These are phyloP conservation scores for Aspergillus nanangensis DNA, from an alignment of 495 filamentous ascomycete genomes.

Conservation along the genomic window DNA sequence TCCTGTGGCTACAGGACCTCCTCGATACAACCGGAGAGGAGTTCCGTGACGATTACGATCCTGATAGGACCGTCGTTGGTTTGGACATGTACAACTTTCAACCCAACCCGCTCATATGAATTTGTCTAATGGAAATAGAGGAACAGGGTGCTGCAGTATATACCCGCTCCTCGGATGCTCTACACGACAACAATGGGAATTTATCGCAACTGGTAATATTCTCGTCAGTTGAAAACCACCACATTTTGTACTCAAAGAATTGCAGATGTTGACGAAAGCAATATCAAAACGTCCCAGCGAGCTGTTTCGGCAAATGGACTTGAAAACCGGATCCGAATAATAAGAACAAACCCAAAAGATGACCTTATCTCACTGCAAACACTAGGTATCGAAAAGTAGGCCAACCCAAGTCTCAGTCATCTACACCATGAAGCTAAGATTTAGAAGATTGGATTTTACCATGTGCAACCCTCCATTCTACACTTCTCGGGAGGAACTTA, in stretches of 20 bases:
- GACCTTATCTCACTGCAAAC: slow-evolving; percentile 52
- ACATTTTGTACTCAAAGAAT: no score
- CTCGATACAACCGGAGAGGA: slow-evolving; percentile 65
- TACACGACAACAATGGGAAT: slow-evolving; percentile 63
- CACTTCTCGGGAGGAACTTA: slow-evolving; percentile 63
- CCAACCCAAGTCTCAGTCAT: no score
- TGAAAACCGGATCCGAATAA: slow-evolving; percentile 57
- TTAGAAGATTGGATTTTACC: slow-evolving; percentile 72
- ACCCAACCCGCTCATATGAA: background rate
- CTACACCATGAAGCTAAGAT: no score
- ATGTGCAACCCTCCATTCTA: slow-evolving; percentile 98
- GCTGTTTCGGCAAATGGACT: slow-evolving; percentile 65
- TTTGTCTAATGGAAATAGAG: slow-evolving; percentile 36
- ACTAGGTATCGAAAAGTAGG: slow-evolving; percentile 48
- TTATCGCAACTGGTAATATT: slow-evolving; percentile 60
- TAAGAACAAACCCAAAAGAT: slow-evolving; percentile 46
- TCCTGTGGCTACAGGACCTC: slow-evolving; percentile 83
- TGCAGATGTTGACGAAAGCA: slow-evolving; percentile 73
- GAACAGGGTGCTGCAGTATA: slow-evolving; percentile 85
- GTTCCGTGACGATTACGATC: slow-evolving; percentile 52
- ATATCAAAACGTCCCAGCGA: slow-evolving; percentile 54
- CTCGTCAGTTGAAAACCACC: no score
- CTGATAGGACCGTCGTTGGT: slow-evolving; percentile 55
- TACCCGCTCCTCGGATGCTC: slow-evolving; percentile 81
- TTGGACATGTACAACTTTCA: slow-evolving; percentile 70